phyloP scores from a whole-genome alignment of 2,329 filamentous ascomycete genomes.

The Trichoderma afroharzianum region DNA sequence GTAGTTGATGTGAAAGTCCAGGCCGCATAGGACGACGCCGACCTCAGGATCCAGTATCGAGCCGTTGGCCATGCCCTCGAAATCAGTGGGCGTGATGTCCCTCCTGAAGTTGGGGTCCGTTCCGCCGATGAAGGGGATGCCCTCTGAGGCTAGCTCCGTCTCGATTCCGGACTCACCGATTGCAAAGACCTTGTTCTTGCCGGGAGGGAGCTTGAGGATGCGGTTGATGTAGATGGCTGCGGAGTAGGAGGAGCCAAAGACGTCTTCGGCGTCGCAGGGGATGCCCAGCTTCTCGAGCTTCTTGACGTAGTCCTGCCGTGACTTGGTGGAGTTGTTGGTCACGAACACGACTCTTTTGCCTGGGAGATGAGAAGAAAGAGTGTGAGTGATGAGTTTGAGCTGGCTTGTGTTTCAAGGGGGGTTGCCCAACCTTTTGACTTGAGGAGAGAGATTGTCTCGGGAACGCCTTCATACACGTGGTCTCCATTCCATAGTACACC shows the following conservation, averaged over 20 bases:
- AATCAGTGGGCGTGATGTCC: slow-evolving; percentile 78
- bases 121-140: slow-evolving; percentile 76
- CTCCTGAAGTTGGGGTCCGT: slow-evolving; percentile 75
- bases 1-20: slow-evolving; percentile 96
- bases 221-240: slow-evolving; percentile 93
- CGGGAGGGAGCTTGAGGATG: slow-evolving; percentile 73
- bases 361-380: slow-evolving; percentile 32
- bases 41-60: slow-evolving; percentile 81
- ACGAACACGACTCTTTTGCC: slow-evolving; percentile 94
- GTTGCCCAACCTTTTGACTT: slow-evolving; percentile 66
- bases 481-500: slow-evolving; percentile 97
- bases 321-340: slow-evolving; percentile 98
- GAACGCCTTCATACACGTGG: slow-evolving; percentile 77
- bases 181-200: slow-evolving; percentile 90
- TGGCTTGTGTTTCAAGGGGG: background rate
- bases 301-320: slow-evolving; percentile 84
- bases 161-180: slow-evolving; percentile 91
- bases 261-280: slow-evolving; percentile 75
- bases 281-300: slow-evolving; percentile 84
- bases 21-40: slow-evolving; percentile 79
- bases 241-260: slow-evolving; percentile 94
- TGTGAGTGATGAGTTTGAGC: background rate
- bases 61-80: slow-evolving; percentile 69
- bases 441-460: slow-evolving; percentile 80
- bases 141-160: slow-evolving; percentile 77